Base-by-base conservation (phyloP, 495 filamentous ascomycete genomes). In the Penicillium silybi region DNA sequence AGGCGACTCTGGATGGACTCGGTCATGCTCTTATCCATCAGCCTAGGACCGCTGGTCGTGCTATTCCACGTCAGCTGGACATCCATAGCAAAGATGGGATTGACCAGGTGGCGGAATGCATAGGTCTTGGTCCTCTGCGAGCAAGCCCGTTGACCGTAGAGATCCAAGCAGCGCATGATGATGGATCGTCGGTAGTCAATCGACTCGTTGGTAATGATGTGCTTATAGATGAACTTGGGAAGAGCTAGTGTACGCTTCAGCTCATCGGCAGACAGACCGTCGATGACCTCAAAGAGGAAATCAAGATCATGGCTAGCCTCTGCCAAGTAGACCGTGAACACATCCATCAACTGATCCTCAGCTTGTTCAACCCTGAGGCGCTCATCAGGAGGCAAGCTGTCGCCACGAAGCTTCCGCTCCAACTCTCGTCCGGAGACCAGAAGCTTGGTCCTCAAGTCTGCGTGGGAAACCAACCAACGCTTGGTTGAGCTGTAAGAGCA, bases 11-110 rank as follows among this genome's bases (percentile, higher is more conserved):
- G 90, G 46, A 99, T 88, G 13, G 88, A 85, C 48, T 97, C 92
- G 29, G 90, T 91, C 73, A 97, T 84, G 18, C 84, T 77, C 70
- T 85, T 89, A 63, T 97, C 91, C 64, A 97, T 86, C 17, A 99
- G 71, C 44, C 86, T 85, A 15, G 85, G 85, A 4, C 80, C 79
- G 61, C 85, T 85, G 15, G 75, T 59, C 4, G 72, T 65, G 19
- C 69, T 75, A 43, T 80, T 77, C 67, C 72, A 73, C 1, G 69
- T 69, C n/a, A 50, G 51, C 80, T 89, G 89, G 41, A 96, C 86
- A 68, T 99, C 95, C 90, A 95, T 96, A 2, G 93, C 92, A 41
- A 99, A 82, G 38, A 97, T 95, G 0, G 95, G 93, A 63, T 99
- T 99, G 44, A 97, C 89, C 20, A 99, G 76, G 58, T 96, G 81